Conservation (phyloP, 116 monocot genomes). For the Dioscorea cayenensis region DNA sequence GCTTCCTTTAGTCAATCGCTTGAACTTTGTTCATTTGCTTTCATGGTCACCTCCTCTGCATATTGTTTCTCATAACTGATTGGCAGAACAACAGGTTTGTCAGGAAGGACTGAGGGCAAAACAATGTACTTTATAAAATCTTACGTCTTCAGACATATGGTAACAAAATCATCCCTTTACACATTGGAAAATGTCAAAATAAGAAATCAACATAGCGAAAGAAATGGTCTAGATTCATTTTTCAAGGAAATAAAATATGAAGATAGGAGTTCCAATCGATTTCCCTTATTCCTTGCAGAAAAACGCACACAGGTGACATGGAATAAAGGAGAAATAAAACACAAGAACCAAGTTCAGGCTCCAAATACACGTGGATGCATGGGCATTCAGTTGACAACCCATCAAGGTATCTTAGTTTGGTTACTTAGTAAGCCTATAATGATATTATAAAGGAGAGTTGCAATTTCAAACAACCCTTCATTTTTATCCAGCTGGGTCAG, state of each 20-base stretch:
- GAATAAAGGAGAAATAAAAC: too few relatives aligned
- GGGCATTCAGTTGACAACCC: too few relatives aligned
- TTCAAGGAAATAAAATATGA: background rate
- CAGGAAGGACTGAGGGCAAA: background rate
- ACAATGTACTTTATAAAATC: background rate
- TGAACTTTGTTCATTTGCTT: slow-evolving; percentile 31
- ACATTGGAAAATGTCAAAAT: background rate
- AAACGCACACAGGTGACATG: background rate
- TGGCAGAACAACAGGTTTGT: background rate
- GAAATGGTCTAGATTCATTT: background rate
- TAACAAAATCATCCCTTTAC: background rate
- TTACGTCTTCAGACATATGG: background rate
- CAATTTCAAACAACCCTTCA: too few relatives aligned
- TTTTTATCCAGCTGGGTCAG: too few relatives aligned
- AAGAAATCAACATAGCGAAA: background rate
- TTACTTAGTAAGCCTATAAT: too few relatives aligned
- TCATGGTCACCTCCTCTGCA: slow-evolving; percentile 48
- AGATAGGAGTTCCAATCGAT: background rate
- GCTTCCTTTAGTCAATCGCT: slow-evolving; percentile 31
- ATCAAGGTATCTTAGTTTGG: too few relatives aligned
- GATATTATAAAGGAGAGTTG: too few relatives aligned
- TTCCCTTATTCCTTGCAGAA: background rate
- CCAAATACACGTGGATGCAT: too few relatives aligned
- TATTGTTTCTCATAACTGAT: slow-evolving; percentile 73
- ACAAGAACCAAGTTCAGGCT: too few relatives aligned